Evolutionary conservation across 257 asterid genomes (phyloP), one percentile per base, ranked within the genome.

Genomic region (Catharanthus roseus): DNA sequence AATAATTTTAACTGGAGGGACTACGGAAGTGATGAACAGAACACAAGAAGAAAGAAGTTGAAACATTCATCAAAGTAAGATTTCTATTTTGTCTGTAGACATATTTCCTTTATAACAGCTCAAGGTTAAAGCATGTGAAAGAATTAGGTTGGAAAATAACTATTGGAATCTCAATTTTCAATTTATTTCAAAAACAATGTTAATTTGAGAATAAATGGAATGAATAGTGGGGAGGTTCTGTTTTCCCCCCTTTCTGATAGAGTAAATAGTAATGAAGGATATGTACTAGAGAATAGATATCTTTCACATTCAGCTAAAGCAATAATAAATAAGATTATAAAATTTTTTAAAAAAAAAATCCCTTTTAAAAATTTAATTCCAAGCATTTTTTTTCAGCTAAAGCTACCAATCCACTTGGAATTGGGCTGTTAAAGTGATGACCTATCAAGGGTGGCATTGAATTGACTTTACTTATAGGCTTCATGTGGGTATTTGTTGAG

Each of bases 1-100:
- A 87, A 69, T 39, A 86, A 80, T 53, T 72, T 58, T 73, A 73
- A 69, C 53, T 39, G 72, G 75, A 76, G 75, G 34, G 65, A 58
- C 31, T 28, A 53, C 66, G 73, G 63, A 56, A 65, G 41, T 8
- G 74, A 72, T 47, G 84, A 75, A 74, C 54, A 65, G 64, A 80
- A 75, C 74, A 69, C 47, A 34, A 83, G 78, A 79, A 82, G 74
- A 41, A 89, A 87, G 78, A 88, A 78, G 82, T 70, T 69, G 80
- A 87, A 86, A 78, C 70, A 68, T 72, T 42, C 74, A 65, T 70
- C 81, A 69, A 57, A 50, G 79, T 75, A 67, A 73, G 62, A 39
- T 16, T 34, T 26, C 31, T 38, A 16, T 47, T 72, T 31, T 34
- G 39, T 55, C 34, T 69, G 24, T 16, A 31, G 21, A 34, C 23